Base-by-base conservation (phyloP, 441 rosid species). In the Aquilaria agallochum region DNA sequence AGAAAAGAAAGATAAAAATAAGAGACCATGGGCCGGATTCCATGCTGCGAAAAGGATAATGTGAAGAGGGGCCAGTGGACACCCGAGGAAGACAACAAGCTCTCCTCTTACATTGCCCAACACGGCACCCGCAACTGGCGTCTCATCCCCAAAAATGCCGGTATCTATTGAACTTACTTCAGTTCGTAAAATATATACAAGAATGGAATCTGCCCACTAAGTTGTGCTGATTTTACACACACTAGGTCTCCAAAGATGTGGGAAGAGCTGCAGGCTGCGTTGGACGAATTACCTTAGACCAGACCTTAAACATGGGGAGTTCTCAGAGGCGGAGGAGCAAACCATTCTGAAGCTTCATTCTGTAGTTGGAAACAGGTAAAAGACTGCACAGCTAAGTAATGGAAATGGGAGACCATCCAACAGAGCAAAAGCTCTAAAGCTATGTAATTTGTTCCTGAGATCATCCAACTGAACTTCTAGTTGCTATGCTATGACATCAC, bases 41-140 rank as follows among this genome's bases (percentile, higher is more conserved):
- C 99, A 50, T 89, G 99, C 53, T 94, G 97, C 58, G 96, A 91
- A 83, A 89, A 86, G 78, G 96, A 87, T 63, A 87, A 73, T 55
- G 97, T 91, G 73, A 89, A 95, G 66, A 82, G 95, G 68, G 99
- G 99, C 12, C 97, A 91, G 68, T 91, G 97, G 97, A 89, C 96
- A 40, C 95, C 96, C 40, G 96, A 91, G 68, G 97, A 89, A 79
- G 96, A 95, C 76, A 95, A 95, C 78, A 91, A 95, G 73, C 83
- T 95, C 62, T 87, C 97, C 62, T 89, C 99, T 47, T 91, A 91
- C 70, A 86, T 94, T 51, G 86, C 96, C 69, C 97, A 91, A 73
- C 97, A 91, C 9, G 97, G 97, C 53, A 91, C 96, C 72, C 83
- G 99, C 30, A 94, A 89, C 79, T 94, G 97, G 96, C 94, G 96